These are phyloP conservation scores for Arctium lappa DNA, from an alignment of 129 eudicot species.

Conservation along the genomic window DNA sequence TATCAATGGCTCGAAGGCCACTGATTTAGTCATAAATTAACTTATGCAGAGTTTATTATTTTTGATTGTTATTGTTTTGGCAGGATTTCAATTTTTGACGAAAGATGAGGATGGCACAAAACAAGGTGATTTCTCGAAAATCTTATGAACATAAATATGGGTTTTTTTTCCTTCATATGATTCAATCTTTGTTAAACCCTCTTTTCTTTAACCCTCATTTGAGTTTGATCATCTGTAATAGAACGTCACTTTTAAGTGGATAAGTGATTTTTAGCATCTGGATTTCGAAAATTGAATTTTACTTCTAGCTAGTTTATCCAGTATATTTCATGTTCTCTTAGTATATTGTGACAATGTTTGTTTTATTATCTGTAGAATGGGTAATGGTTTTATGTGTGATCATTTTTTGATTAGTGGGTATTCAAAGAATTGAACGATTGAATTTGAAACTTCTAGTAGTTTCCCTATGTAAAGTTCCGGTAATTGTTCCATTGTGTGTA, in stretches of 20 bases:
- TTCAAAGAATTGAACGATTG: not conserved
- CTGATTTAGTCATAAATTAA: too few species aligned
- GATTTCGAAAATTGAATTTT: not conserved
- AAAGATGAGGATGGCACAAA: not conserved
- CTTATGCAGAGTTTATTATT: not conserved
- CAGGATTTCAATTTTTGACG: not conserved
- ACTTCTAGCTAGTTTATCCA: not conserved
- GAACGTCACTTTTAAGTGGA: not conserved
- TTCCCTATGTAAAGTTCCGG: too few species aligned
- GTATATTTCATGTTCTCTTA: not conserved
- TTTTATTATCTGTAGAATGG: not conserved
- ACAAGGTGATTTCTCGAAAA: not conserved
- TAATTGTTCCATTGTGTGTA: not conserved
- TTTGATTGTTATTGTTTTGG: not conserved
- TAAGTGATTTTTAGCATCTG: not conserved
- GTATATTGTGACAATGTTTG: not conserved
- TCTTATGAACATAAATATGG: not conserved
- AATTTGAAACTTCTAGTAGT: too few species aligned
- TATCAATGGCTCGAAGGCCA: too few species aligned
- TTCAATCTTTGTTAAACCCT: not conserved
- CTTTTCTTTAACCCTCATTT: too few species aligned
- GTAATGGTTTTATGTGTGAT: too few species aligned
- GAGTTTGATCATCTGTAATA: not conserved
- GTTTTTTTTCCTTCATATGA: not conserved
- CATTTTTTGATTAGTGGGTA: too few species aligned